phyloP scores from a whole-genome alignment of 2,329 filamentous ascomycete genomes.

The Fusarium piperis region DNA sequence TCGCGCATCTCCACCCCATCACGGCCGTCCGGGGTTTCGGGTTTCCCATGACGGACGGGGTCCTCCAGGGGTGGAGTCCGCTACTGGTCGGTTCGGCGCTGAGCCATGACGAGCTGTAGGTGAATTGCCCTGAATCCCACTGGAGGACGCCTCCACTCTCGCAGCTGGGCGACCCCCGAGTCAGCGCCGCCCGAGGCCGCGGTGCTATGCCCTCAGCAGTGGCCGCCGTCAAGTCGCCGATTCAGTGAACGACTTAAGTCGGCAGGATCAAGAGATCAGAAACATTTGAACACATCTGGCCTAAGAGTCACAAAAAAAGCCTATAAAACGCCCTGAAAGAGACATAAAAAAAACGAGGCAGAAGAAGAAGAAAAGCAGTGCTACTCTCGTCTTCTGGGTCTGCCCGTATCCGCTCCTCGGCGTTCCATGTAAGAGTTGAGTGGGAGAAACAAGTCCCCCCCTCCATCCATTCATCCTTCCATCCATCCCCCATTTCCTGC shows the following conservation, averaged over 20 bases:
- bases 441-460: conserved; percentile 26
- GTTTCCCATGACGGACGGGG: conserved; percentile 14
- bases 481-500: background rate
- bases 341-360: background rate
- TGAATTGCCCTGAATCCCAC: conserved; percentile 27
- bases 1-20: conserved; percentile 49
- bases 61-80: conserved; percentile 13
- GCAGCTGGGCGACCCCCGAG: conserved; percentile 4
- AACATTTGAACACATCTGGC: background rate
- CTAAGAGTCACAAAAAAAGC: background rate
- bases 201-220: background rate
- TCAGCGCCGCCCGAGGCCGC: conserved; percentile 10
- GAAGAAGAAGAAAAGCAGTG: background rate
- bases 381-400: background rate
- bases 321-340: background rate
- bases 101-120: background rate
- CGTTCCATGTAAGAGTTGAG: conserved; percentile 1
- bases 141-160: conserved; percentile 5
- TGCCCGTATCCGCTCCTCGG: background rate
- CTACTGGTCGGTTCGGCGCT: background rate
- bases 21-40: conserved; percentile 31
- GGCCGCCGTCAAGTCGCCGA: background rate
- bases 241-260: conserved; percentile 15
- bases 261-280: too few species aligned
- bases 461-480: conserved; percentile 22